Conservation (phyloP, 257 asterid genomes). For the Solanum medicagineum region DNA sequence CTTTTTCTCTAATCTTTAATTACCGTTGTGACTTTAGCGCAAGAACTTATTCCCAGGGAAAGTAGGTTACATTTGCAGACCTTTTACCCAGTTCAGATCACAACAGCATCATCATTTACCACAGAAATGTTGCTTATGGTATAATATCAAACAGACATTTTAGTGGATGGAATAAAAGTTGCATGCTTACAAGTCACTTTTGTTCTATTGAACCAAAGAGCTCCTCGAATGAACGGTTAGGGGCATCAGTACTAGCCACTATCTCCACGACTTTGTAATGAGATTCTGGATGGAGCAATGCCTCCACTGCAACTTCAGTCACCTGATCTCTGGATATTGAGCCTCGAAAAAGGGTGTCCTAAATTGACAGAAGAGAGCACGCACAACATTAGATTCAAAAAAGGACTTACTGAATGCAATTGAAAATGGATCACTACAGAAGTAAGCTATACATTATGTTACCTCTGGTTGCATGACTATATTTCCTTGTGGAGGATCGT, state of each 20-base stretch:
- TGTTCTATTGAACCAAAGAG: slow-evolving; percentile 66
- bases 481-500: slow-evolving; percentile 78
- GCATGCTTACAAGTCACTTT: slow-evolving; percentile 14
- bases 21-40: not conserved
- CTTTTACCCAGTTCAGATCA: not conserved
- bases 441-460: not conserved
- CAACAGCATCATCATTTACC: not conserved
- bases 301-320: slow-evolving; percentile 89
- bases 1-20: not conserved
- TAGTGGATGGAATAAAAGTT: not conserved
- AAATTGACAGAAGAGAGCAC: not conserved
- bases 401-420: not conserved
- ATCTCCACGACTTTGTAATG: slow-evolving; percentile 78
- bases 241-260: slow-evolving; percentile 68
- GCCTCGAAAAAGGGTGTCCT: slow-evolving; percentile 85
- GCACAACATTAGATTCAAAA: not conserved
- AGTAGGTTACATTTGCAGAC: not conserved
- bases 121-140: not conserved
- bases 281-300: slow-evolving; percentile 61
- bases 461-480: slow-evolving; percentile 95
- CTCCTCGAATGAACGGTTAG: slow-evolving; percentile 61
- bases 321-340: slow-evolving; percentile 91
- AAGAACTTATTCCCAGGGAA: not conserved
- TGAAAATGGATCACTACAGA: not conserved
- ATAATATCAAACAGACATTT: not conserved